Evolutionary conservation across 768 basidiomycete species (phyloP), one percentile per base, ranked within the genome.

Genomic region (Holtermanniella nyarrowii): DNA sequence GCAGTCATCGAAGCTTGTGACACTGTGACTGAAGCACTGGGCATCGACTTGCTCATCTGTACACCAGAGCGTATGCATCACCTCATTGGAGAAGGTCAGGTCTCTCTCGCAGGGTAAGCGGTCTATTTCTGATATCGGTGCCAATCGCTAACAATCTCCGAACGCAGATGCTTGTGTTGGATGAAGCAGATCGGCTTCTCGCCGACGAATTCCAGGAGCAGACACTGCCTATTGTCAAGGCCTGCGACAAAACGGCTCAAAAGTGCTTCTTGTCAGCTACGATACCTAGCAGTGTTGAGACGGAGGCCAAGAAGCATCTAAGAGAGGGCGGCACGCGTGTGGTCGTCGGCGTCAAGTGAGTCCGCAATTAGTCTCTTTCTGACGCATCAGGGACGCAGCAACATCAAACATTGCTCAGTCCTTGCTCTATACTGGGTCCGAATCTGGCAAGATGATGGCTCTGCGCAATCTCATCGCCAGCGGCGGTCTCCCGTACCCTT

Each of bases 221-320:
- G 74, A 80, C 88, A 1, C 79, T 89, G 74, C 93, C 91, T 70
- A 82, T 97, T 48, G 72, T 91, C 12, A 79, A 79, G 1, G 79
- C 85, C 16, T 95, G 89, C 62, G 76, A 83, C 65, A 68, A 79
- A 2, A 70, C 74, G 1, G 56, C 90, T 0, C 88, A 88, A 67
- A 95, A 89, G 62, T 85, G 85, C 1, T 82, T 96, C 18, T 89
- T 97, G 70, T 90, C 88, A 60, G 95, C 95, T 1, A 99, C 95
- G 0, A 80, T 99, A 42, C 93, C 93, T 16, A 82, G 86, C 11
- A 80, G 82, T 10, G 84, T 80, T 0, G 95, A 99, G 70, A 86
- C 84, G 62, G 74, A 89, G 23, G 89, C 89, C 0, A 82, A 89
- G 80, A 77, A 77, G 21, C 85, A 91, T 77, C 76, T 97, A 26